A percentile compares a stretch with the other conserved stretches of the same genome.
Conservation (phyloP, 108 stramenopile genomes). For the Nitzschia putrida region DNA sequence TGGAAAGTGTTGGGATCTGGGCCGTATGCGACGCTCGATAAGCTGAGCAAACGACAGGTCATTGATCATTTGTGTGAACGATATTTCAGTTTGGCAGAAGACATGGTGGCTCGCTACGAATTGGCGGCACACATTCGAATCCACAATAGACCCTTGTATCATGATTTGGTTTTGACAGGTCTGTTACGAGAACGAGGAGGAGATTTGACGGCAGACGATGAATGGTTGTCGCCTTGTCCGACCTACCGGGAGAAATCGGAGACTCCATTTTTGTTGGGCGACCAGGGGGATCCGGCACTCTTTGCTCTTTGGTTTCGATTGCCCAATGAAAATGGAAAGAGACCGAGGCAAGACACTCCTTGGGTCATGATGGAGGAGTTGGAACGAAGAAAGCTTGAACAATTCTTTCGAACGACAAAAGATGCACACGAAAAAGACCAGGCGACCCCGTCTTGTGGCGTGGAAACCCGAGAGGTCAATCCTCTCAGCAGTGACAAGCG, state of each 20-base stretch:
- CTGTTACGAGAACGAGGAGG: slow-evolving; percentile 54
- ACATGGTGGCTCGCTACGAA: slow-evolving; percentile 60
- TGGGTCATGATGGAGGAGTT: slow-evolving; percentile 46
- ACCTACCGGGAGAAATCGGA: slow-evolving; percentile 43
- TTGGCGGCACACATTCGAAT: slow-evolving; percentile 57
- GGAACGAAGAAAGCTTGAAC: slow-evolving; percentile 47
- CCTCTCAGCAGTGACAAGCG: neutral
- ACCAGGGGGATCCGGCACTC: neutral
- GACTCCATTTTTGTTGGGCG: slow-evolving; percentile 35
- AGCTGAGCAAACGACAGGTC: slow-evolving; percentile 49
- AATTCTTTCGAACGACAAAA: slow-evolving; percentile 24
- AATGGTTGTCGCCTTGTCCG: slow-evolving; percentile 53
- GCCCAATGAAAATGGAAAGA: slow-evolving; percentile 58
- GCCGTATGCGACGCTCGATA: slow-evolving; percentile 60
- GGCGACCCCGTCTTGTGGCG: neutral
- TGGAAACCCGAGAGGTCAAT: neutral
- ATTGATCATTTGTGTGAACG: slow-evolving; percentile 70
- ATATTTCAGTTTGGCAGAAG: slow-evolving; percentile 43
- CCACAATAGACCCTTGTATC: slow-evolving; percentile 55
- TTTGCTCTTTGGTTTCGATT: slow-evolving; percentile 65
- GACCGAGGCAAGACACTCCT: slow-evolving; percentile 49
- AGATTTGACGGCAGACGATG: slow-evolving; percentile 48
- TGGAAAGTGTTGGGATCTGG: slow-evolving; percentile 67
- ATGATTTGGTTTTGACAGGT: slow-evolving; percentile 58
- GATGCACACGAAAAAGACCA: neutral